A percentile compares a stretch with the other conserved stretches of the same genome.
Conservation (phyloP, 495 filamentous ascomycete species). For the Penicillium fimorum region DNA sequence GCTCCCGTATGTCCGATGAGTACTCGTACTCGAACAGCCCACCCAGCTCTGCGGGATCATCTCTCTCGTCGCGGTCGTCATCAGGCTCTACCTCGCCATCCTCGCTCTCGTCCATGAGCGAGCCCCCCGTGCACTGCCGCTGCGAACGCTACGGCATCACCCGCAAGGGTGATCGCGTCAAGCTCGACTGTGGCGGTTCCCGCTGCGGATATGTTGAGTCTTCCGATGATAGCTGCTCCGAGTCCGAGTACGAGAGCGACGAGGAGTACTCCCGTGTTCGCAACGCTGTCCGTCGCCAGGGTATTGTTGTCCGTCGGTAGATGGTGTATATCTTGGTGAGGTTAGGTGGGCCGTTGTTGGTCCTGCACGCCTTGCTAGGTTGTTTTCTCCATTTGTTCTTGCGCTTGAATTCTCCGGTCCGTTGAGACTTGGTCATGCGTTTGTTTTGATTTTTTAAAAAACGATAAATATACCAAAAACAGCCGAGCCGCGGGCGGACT, state of each 20-base stretch:
- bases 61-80: constrained; percentile 70
- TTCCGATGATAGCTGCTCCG: constrained; percentile 52
- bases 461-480: constrained; percentile 23
- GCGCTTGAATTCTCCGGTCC: constrained; percentile 16
- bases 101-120: constrained; percentile 70
- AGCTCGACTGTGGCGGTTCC: constrained; percentile 86
- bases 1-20: constrained; percentile 69
- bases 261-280: constrained; percentile 52
- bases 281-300: constrained; percentile 64
- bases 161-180: constrained; percentile 84
- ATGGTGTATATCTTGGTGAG: background rate
- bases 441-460: constrained; percentile 20
- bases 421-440: constrained; percentile 18
- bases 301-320: constrained; percentile 66
- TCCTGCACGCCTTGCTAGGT: constrained; percentile 1
- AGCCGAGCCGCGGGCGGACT: constrained; percentile 24
- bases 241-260: constrained; percentile 55
- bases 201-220: constrained; percentile 73
- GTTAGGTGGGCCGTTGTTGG: background rate
- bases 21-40: constrained; percentile 61
- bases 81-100: constrained; percentile 64
- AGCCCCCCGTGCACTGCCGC: constrained; percentile 69
- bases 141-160: constrained; percentile 97
- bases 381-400: constrained; percentile 6
- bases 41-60: constrained; percentile 71